Percentiles rank a stretch among this genome's conserved stretches.
phyloP scores from a whole-genome alignment of 176 grass and related monocot genomes.

The Aegilops longissima region DNA sequence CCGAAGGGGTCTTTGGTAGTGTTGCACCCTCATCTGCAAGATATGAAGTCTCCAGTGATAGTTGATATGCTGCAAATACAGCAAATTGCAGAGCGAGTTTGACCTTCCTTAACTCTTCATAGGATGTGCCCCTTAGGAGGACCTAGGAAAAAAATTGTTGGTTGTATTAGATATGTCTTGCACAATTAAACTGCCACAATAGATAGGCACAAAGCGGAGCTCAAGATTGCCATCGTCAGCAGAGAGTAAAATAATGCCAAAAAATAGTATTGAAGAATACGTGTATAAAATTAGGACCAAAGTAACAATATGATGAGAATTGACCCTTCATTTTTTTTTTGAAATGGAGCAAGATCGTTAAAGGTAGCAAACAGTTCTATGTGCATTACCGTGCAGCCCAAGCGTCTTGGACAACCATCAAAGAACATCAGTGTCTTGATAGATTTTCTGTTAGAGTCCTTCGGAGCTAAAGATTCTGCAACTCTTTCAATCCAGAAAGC shows the following conservation, averaged over 20 bases:
- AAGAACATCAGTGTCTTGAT: constrained; percentile 97
- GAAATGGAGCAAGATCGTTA: background rate
- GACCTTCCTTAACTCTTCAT: constrained; percentile 90
- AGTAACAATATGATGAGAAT: constrained; percentile 5
- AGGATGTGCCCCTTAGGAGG: constrained; percentile 71
- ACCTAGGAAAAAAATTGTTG: constrained; percentile 49
- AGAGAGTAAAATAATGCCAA: background rate
- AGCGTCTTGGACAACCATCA: constrained; percentile 90
- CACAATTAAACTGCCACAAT: constrained; percentile 15
- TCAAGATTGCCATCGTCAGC: background rate
- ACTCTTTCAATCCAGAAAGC: constrained; percentile 83
- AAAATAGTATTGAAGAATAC: background rate
- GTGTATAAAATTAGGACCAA: constrained; percentile 1
- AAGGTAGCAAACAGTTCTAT: constrained; percentile 14
- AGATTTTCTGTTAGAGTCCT: constrained; percentile 58
- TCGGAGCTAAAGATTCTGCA: constrained; percentile 48
- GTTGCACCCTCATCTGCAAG: constrained; percentile 88
- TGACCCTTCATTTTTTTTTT: background rate
- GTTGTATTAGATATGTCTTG: constrained; percentile 22
- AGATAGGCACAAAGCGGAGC: constrained; percentile 5
- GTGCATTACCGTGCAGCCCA: constrained; percentile 93
- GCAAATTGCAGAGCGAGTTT: constrained; percentile 86
- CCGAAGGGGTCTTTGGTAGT: constrained; percentile 61
- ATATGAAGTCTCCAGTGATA: constrained; percentile 91
- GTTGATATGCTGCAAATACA: constrained; percentile 93